Conservation (phyloP, 257 asterid species). For the Nicotiana obtusifolia region DNA sequence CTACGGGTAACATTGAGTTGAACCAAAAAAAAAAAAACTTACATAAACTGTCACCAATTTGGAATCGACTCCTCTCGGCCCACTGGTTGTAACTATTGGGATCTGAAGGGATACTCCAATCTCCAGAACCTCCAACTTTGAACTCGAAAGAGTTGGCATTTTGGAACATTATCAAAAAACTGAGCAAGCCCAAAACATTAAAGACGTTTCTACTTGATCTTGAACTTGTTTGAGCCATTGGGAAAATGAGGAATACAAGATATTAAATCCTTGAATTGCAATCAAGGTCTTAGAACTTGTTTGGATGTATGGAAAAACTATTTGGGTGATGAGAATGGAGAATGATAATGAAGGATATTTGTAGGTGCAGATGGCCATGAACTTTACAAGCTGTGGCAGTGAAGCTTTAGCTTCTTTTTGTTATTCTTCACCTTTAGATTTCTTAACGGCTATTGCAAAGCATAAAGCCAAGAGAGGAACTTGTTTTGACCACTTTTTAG, state of each 20-base stretch:
- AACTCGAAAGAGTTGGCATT: conserved; percentile 41
- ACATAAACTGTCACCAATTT: conserved; percentile 32
- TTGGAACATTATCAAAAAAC: conserved; percentile 31
- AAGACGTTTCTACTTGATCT: conserved; percentile 10
- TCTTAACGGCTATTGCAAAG: conserved; percentile 48
- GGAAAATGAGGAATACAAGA: neutral
- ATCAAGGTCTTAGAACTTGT: neutral
- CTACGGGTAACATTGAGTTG: neutral
- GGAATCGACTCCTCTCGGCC: conserved; percentile 35
- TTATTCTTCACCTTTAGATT: conserved; percentile 28
- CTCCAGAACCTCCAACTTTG: conserved; percentile 60
- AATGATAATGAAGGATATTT: conserved; percentile 28
- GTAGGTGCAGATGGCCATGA: conserved; percentile 36
- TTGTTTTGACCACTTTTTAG: conserved; percentile 26
- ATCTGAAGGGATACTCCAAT: conserved; percentile 64
- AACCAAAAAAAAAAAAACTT: neutral
- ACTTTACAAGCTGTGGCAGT: conserved; percentile 35
- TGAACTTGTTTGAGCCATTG: conserved; percentile 39
- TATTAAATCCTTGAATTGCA: neutral
- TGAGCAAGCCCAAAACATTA: conserved; percentile 23
- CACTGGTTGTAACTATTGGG: conserved; percentile 29
- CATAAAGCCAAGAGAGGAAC: conserved; percentile 25
- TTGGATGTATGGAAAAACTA: neutral
- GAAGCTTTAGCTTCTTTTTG: conserved; percentile 43
- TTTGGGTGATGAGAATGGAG: neutral